A percentile compares a stretch with the other conserved stretches of the same genome.
phyloP scores from a whole-genome alignment of 1,284 basidiomycete species.

The Apiotrichum veenhuisii region DNA sequence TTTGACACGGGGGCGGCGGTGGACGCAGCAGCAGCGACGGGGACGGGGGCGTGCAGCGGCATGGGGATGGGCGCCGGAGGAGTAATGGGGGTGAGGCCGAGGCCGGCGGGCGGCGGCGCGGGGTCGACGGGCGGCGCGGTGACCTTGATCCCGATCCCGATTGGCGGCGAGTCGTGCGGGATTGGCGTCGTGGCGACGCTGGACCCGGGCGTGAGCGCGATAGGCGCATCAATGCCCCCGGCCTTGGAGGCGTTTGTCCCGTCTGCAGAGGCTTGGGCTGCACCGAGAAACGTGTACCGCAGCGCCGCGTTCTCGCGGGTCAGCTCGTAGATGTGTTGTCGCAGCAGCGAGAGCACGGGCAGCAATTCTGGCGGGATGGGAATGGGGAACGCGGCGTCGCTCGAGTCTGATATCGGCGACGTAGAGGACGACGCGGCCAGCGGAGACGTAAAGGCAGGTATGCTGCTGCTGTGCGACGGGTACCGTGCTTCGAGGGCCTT shows the following conservation, averaged over 20 bases:
- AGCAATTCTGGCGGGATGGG: slow-evolving; percentile 31
- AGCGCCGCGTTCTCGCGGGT: slow-evolving; percentile 44
- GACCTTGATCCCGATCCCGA: slow-evolving; percentile 3
- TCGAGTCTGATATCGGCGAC: not conserved
- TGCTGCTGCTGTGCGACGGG: slow-evolving; percentile 16
- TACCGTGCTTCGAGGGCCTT: slow-evolving; percentile 16
- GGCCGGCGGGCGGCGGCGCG: not conserved
- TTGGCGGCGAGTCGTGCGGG: slow-evolving; percentile 9
- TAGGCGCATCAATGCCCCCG: too few relatives aligned
- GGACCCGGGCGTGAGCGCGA: slow-evolving; percentile 9
- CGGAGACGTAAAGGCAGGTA: slow-evolving; percentile 7
- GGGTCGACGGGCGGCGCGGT: slow-evolving; percentile 1
- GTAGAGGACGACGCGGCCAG: too few relatives aligned
- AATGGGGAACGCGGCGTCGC: slow-evolving; percentile 2
- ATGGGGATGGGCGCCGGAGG: not conserved
- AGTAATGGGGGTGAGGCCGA: not conserved
- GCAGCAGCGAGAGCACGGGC: slow-evolving; percentile 31
- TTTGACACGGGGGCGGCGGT: not conserved
- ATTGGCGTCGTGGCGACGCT: slow-evolving; percentile 18
- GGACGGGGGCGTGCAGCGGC: too few relatives aligned
- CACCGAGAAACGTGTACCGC: slow-evolving; percentile 41
- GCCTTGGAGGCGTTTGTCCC: not conserved
- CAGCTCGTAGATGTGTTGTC: slow-evolving; percentile 37
- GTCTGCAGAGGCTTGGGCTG: not conserved
- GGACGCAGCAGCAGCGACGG: too few relatives aligned